Evolutionary conservation across 805 yeast genomes (phyloP).

Genomic region (Yamadazyma olivae): DNA sequence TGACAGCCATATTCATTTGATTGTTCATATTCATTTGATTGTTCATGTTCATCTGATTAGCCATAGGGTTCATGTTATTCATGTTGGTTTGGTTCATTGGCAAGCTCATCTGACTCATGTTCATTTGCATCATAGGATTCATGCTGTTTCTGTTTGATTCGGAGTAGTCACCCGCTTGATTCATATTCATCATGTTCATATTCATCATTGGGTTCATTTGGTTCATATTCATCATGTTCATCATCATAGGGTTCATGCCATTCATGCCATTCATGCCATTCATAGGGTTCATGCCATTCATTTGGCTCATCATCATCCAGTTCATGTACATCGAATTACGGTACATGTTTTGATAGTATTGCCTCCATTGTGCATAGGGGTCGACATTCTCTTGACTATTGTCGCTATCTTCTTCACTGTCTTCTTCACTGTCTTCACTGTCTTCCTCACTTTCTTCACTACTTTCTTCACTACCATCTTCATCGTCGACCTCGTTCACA

Average conservation of each 20-base stretch:
- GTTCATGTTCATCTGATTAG: slow-evolving; percentile 3
- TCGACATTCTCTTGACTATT: slow-evolving; percentile 9
- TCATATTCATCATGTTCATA: slow-evolving; percentile 3
- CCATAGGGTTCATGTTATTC: slow-evolving; percentile 3
- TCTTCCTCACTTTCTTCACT: slow-evolving; percentile 12
- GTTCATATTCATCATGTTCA: slow-evolving; percentile 4
- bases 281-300: slow-evolving; percentile 8
- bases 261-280: slow-evolving; percentile 3
- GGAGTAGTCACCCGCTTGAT: too few relatives aligned
- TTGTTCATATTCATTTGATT: slow-evolving; percentile 2
- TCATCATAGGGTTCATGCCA: slow-evolving; percentile 3
- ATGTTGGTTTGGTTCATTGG: slow-evolving; percentile 1
- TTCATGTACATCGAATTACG: slow-evolving; percentile 15
- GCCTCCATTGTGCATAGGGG: slow-evolving; percentile 30
- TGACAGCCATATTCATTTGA: too few relatives aligned
- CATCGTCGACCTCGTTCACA: not conserved
- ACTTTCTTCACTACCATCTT: slow-evolving; percentile 6
- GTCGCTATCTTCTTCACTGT: slow-evolving; percentile 10
- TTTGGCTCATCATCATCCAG: slow-evolving; percentile 6
- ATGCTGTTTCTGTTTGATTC: not conserved
- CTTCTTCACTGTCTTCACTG: slow-evolving; percentile 8
- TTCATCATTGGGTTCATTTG: slow-evolving; percentile 1
- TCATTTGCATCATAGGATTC: slow-evolving; percentile 3
- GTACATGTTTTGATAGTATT: slow-evolving; percentile 23
- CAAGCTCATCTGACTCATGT: not conserved